phyloP scores from a whole-genome alignment of 2,329 filamentous ascomycete genomes.

The Fusarium sp. region DNA sequence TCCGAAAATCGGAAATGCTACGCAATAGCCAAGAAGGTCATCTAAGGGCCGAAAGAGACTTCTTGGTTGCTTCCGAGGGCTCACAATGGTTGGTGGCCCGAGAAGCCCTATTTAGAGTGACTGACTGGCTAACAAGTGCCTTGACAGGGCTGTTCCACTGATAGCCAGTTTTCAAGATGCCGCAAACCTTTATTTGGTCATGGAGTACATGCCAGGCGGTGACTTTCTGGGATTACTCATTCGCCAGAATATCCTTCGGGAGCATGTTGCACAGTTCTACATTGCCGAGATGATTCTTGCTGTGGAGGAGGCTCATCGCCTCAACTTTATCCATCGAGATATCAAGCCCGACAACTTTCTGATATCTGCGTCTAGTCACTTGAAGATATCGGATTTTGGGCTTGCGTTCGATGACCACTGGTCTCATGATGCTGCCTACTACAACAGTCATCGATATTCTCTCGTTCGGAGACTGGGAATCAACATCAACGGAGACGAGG shows the following conservation, averaged over 20 bases:
- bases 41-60: conserved; percentile 89
- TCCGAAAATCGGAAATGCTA: conserved; percentile 93
- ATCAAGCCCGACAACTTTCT: conserved; percentile 98
- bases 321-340: conserved; percentile 94
- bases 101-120: not conserved
- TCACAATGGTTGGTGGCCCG: conserved; percentile 74
- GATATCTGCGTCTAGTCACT: conserved; percentile 86
- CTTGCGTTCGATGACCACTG: conserved; percentile 96
- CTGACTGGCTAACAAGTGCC: not conserved
- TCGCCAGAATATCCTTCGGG: conserved; percentile 84
- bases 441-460: conserved; percentile 83
- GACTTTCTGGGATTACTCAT: conserved; percentile 92
- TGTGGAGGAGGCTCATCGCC: conserved; percentile 89
- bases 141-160: conserved; percentile 82
- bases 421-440: conserved; percentile 91
- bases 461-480: conserved; percentile 83
- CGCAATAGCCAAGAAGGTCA: conserved; percentile 93
- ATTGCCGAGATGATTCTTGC: conserved; percentile 96
- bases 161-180: conserved; percentile 91
- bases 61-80: conserved; percentile 88
- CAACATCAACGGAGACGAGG: conserved; percentile 76
- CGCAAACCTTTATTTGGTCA: conserved; percentile 88
- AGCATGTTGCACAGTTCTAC: conserved; percentile 85
- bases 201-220: conserved; percentile 98
- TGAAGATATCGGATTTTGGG: conserved; percentile 97